These are phyloP conservation scores for Kluyveromyces starmeri DNA, from an alignment of 805 yeast species.

Conservation along the genomic window DNA sequence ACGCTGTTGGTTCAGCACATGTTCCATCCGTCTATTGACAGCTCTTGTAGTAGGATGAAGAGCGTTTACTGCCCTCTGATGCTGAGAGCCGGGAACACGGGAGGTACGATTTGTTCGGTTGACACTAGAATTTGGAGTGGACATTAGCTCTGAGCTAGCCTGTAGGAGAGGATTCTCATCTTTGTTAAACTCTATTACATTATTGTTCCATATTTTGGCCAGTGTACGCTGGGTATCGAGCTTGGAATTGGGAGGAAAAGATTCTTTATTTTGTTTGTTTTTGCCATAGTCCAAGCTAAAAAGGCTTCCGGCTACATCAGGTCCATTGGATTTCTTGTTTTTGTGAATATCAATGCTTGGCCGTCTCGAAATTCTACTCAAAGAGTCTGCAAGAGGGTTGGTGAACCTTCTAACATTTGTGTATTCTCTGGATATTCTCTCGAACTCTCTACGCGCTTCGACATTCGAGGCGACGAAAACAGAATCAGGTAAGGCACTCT, in stretches of 20 bases:
- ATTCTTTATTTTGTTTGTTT: not conserved
- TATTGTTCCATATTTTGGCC: slow-evolving; percentile 26
- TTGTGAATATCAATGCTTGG: slow-evolving; percentile 10
- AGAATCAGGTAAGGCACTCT: slow-evolving; percentile 21
- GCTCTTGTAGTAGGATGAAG: slow-evolving; percentile 35
- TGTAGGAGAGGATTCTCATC: slow-evolving; percentile 18
- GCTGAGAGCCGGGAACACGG: slow-evolving; percentile 9
- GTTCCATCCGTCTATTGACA: slow-evolving; percentile 30
- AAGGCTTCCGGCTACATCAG: not conserved
- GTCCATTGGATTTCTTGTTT: slow-evolving; percentile 4
- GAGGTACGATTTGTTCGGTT: not conserved
- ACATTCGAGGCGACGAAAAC: slow-evolving; percentile 39
- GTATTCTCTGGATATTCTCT: slow-evolving; percentile 66
- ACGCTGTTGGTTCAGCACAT: slow-evolving; percentile 10
- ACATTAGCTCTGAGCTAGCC: slow-evolving; percentile 9
- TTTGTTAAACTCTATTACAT: slow-evolving; percentile 18
- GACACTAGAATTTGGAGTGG: not conserved
- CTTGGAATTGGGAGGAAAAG: slow-evolving; percentile 5
- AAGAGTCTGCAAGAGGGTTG: slow-evolving; percentile 61
- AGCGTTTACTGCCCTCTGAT: slow-evolving; percentile 22
- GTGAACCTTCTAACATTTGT: slow-evolving; percentile 56
- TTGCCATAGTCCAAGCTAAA: not conserved
- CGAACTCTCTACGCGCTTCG: slow-evolving; percentile 66
- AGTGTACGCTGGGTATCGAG: slow-evolving; percentile 20
- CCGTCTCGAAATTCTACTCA: slow-evolving; percentile 36